A percentile compares a stretch with the other conserved stretches of the same genome.
Evolutionary conservation across 495 filamentous ascomycete species (phyloP).

Genomic region (Neurospora pannonica): DNA sequence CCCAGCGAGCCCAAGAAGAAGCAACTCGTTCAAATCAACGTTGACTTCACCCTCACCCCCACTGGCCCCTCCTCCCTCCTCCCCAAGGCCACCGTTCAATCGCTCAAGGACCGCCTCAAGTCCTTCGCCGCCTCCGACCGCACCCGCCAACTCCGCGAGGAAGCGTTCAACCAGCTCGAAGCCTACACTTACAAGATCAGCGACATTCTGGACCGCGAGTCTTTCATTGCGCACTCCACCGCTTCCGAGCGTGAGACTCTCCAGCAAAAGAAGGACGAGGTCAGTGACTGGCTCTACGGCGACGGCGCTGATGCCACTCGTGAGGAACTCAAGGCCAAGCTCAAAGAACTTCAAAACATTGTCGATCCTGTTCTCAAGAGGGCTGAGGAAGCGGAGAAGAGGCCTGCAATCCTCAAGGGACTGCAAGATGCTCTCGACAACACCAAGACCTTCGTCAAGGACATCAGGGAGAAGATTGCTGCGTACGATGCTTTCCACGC

Average conservation of each 20-base stretch:
- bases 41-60: constrained; percentile 53
- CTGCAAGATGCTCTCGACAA: constrained; percentile 53
- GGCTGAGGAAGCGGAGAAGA: constrained; percentile 53
- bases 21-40: constrained; percentile 57
- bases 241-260: constrained; percentile 51
- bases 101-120: constrained; percentile 61
- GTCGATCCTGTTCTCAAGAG: constrained; percentile 59
- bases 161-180: constrained; percentile 85
- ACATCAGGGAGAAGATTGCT: constrained; percentile 40
- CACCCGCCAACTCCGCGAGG: constrained; percentile 67
- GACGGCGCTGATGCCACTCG: constrained; percentile 68
- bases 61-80: constrained; percentile 51
- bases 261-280: constrained; percentile 51
- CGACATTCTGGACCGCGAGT: constrained; percentile 66
- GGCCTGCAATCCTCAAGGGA: constrained; percentile 54
- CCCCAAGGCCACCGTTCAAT: constrained; percentile 46
- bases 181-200: constrained; percentile 84
- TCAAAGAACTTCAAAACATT: constrained; percentile 62
- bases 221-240: constrained; percentile 62
- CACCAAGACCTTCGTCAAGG: constrained; percentile 40
- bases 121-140: constrained; percentile 79
- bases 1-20: constrained; percentile 44
- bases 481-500: constrained; percentile 40
- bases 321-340: constrained; percentile 57
- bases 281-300: constrained; percentile 84